Base-by-base conservation (phyloP, 2,329 filamentous ascomycete genomes). In the Ophiostoma piceae region DNA sequence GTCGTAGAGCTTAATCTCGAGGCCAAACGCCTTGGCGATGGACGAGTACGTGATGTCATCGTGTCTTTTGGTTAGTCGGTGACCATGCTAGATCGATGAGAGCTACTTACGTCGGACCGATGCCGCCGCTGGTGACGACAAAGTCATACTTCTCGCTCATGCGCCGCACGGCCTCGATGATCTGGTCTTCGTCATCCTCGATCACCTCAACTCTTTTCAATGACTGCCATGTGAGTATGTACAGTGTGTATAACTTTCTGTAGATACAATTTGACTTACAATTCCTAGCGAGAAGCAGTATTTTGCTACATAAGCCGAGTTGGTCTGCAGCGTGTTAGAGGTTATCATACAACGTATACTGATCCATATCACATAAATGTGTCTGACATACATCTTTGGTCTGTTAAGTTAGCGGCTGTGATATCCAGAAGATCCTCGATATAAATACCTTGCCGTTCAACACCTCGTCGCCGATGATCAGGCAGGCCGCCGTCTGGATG, bases 401-500 rank as follows among this genome's bases (percentile, higher is more conserved):
- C 72, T 73, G 35, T 16, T 8, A 47, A 65, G 3, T 41, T 14
- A 26, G 26, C n/a, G 35, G 3, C 22, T 1, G 37, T 32, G 26
- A 54, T 2, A 22, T 8, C 1, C 8, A 6, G 1, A 35, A 9
- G 3, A 29, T 5, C 11, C 4, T 35, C 12, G 2, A 11, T 11
- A 64, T 37, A 3, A 65, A 73, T 78, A 92, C 94, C 90, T 98
- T 98, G 75, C 95, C 94, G 29, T 93, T 94, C 3, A 98, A 84
- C 5, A 98, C 93, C 79, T 97, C 94, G 80, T 98, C 94, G n/a
- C 94, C 94, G 75, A 99, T 98, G 71, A 99, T 93, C 73, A 98
- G 81, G 79, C 92, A 96, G 70, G 91, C 94, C 12, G 94, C 95
- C 66, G 94, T 97, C 77, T 92, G 89, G 74, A 98, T 96, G 71